Evolutionary conservation across 192 early-diverging fungal genomes (phyloP).

Genomic region (Mortierella claussenii): DNA sequence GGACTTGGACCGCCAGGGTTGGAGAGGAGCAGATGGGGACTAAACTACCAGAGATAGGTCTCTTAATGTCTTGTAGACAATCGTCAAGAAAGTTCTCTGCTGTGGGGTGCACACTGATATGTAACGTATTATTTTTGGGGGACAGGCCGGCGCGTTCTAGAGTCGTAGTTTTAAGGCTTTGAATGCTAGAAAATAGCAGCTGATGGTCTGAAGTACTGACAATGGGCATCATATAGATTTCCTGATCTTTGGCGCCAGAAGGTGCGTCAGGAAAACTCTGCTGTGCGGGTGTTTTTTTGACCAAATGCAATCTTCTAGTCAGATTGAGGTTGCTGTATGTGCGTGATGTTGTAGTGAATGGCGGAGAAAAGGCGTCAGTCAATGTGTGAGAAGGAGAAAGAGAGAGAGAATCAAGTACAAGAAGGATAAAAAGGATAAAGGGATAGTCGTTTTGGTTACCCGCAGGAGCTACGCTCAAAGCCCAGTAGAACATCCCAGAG

Average conservation of each 20-base stretch:
- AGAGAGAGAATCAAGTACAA: background rate
- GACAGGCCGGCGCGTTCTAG: slow-evolving; percentile 71
- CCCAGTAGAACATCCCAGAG: slow-evolving; percentile 73
- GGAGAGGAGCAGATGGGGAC: too few species aligned
- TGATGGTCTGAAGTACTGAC: too few species aligned
- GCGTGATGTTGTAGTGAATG: background rate
- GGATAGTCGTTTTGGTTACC: slow-evolving; percentile 52
- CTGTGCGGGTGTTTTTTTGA: too few species aligned
- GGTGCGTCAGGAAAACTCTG: too few species aligned
- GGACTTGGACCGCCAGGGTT: too few species aligned
- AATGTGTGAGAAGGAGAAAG: background rate
- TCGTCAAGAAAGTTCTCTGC: slow-evolving; percentile 2
- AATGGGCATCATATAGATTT: too few species aligned
- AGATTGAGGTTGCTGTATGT: too few species aligned
- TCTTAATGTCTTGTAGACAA: background rate
- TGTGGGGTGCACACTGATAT: slow-evolving; percentile 29
- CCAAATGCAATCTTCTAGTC: too few species aligned
- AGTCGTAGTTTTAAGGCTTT: slow-evolving; percentile 67
- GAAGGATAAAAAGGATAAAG: background rate
- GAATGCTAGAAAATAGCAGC: slow-evolving; percentile 62
- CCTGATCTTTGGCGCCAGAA: too few species aligned
- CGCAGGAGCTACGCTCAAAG: slow-evolving; percentile 59
- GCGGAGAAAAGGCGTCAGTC: background rate
- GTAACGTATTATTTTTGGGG: slow-evolving; percentile 68
- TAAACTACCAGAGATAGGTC: too few species aligned